Percentiles rank a stretch among this genome's conserved stretches.
Conservation (phyloP, 257 asterid genomes). For the Schizonepeta tenuifolia region DNA sequence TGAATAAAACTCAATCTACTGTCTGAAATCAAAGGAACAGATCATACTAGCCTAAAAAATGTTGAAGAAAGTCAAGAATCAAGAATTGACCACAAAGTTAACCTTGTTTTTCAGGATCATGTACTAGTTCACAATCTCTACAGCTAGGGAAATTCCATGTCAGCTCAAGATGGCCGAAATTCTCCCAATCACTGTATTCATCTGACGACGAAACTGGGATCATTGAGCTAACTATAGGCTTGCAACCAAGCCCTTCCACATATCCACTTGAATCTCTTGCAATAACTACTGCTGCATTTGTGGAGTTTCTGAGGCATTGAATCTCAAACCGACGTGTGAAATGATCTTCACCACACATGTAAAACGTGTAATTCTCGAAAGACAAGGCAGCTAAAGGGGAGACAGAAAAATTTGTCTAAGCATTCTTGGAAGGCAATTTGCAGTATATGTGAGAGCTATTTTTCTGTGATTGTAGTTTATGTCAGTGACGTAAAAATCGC, state of each 20-base stretch:
- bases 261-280: not conserved
- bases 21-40: not conserved
- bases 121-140: conserved; percentile 25
- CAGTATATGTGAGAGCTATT: conserved; percentile 36
- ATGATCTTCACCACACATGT: conserved; percentile 29
- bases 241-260: conserved; percentile 34
- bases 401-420: conserved; percentile 33
- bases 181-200: conserved; percentile 2
- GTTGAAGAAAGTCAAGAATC: not conserved
- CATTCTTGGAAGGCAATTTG: conserved; percentile 37
- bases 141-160: conserved; percentile 40
- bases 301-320: conserved; percentile 41
- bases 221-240: conserved; percentile 20
- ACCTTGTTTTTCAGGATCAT: conserved; percentile 21
- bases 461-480: conserved; percentile 25
- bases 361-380: conserved; percentile 37
- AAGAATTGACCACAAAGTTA: not conserved
- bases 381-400: conserved; percentile 32
- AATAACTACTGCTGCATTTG: conserved; percentile 33
- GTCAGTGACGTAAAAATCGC: conserved; percentile 36
- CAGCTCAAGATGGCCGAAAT: conserved; percentile 27
- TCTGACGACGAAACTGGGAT: conserved; percentile 33
- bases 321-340: not conserved
- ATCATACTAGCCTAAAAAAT: not conserved
- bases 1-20: not conserved